Conservation (phyloP, 176 grass and related monocot species). For the Canna indica region DNA sequence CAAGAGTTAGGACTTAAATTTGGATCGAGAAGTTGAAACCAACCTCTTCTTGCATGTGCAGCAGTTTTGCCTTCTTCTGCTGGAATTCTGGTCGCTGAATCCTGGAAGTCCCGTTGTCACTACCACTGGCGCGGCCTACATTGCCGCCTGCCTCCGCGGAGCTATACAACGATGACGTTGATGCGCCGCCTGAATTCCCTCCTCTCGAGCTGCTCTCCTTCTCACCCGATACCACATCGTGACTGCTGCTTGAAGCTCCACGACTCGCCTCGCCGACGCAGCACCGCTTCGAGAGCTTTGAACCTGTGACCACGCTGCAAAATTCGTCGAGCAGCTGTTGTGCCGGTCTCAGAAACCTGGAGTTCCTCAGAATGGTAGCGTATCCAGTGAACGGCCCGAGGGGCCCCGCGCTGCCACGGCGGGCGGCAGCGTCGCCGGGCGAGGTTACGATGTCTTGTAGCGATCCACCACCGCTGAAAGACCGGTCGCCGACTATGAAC, state of each 20-base stretch:
- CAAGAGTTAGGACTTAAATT: too few species aligned
- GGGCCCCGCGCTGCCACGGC: conserved; percentile 15
- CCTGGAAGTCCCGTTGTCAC: neutral
- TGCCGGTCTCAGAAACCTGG: conserved; percentile 38
- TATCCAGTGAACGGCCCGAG: conserved; percentile 53
- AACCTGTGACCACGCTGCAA: conserved; percentile 23
- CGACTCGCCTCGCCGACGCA: conserved; percentile 3
- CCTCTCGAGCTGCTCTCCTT: neutral
- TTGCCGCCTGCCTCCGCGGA: conserved; percentile 16
- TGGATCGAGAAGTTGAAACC: neutral
- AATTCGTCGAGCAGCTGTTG: conserved; percentile 46
- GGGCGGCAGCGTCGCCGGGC: conserved; percentile 4
- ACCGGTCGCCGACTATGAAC: neutral
- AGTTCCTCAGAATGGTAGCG: conserved; percentile 32
- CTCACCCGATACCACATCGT: neutral
- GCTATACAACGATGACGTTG: conserved; percentile 25
- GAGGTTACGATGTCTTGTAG: conserved; percentile 1
- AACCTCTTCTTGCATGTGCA: conserved; percentile 55
- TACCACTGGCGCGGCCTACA: neutral
- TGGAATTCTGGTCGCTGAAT: conserved; percentile 29
- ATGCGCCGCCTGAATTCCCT: neutral
- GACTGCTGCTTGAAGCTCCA: neutral
- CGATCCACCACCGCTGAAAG: neutral
- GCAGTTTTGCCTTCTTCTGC: conserved; percentile 45
- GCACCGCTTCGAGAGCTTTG: neutral